These are phyloP conservation scores for Barbarea vulgaris DNA, from an alignment of 345 rosid species.

Conservation along the genomic window DNA sequence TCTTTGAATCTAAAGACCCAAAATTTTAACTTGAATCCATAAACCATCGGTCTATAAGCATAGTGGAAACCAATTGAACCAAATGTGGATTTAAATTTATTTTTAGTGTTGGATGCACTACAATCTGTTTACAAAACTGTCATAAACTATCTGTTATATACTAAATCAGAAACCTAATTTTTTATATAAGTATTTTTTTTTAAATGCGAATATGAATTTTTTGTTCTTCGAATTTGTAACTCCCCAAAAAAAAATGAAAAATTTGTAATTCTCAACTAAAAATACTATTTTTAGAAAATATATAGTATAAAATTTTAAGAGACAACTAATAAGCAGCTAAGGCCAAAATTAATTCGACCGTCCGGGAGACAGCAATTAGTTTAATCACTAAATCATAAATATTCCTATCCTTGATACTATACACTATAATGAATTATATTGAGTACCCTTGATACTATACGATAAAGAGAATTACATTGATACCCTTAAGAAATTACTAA, in stretches of 20 bases:
- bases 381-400: constrained; percentile 6
- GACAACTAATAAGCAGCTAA: constrained; percentile 39
- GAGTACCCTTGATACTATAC: constrained; percentile 3
- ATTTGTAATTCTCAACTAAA: too few species aligned
- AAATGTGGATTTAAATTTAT: too few species aligned
- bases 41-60: too few species aligned
- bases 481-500: constrained; percentile 5
- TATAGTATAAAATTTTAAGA: constrained; percentile 7
- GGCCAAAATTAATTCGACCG: constrained; percentile 18
- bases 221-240: too few species aligned
- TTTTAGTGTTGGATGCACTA: too few species aligned
- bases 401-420: constrained; percentile 16
- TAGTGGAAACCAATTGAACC: too few species aligned
- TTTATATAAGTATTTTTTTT: not conserved
- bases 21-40: too few species aligned
- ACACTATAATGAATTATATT: not conserved
- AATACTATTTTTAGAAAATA: not conserved
- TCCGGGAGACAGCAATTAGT: constrained; percentile 11
- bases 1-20: too few species aligned
- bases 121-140: too few species aligned
- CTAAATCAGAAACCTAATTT: not conserved
- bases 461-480: not conserved
- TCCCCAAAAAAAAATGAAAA: too few species aligned
- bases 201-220: not conserved
- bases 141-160: not conserved